phyloP scores from a whole-genome alignment of 768 basidiomycete species.

The Trametes maxima region DNA sequence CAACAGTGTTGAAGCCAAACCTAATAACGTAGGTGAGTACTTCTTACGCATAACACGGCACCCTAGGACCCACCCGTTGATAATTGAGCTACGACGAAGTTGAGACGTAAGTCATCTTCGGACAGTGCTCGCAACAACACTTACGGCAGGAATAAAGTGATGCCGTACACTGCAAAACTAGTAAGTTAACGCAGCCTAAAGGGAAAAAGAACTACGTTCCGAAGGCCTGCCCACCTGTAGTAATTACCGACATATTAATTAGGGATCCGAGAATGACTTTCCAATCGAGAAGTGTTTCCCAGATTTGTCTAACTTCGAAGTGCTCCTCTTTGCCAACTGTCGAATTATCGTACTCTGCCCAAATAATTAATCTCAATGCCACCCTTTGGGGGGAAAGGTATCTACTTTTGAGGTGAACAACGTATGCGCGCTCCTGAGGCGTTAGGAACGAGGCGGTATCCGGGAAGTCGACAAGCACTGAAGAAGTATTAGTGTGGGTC shows the following conservation, averaged over 20 bases:
- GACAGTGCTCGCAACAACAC: constrained; percentile 27
- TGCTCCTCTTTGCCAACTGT: constrained; percentile 63
- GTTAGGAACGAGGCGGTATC: constrained; percentile 62
- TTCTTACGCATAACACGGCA: neutral
- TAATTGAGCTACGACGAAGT: constrained; percentile 8
- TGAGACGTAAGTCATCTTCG: neutral
- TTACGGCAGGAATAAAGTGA: constrained; percentile 68
- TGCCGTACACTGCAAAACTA: constrained; percentile 56
- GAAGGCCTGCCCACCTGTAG: neutral
- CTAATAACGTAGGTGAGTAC: constrained; percentile 18
- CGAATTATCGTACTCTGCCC: constrained; percentile 55
- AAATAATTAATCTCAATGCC: neutral
- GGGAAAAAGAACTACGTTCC: too few relatives aligned
- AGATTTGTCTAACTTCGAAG: constrained; percentile 55
- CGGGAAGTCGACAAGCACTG: constrained; percentile 66
- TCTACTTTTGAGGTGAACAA: constrained; percentile 29
- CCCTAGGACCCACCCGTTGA: constrained; percentile 15
- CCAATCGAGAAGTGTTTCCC: constrained; percentile 61
- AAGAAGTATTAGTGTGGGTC: neutral
- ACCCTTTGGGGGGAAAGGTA: neutral
- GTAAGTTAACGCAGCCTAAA: neutral
- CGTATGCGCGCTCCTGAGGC: constrained; percentile 56
- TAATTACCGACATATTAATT: constrained; percentile 9
- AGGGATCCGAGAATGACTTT: neutral
- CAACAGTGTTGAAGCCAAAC: constrained; percentile 58